Conservation (phyloP, 2,329 filamentous ascomycete genomes). For the Hymenoscyphus linearis region DNA sequence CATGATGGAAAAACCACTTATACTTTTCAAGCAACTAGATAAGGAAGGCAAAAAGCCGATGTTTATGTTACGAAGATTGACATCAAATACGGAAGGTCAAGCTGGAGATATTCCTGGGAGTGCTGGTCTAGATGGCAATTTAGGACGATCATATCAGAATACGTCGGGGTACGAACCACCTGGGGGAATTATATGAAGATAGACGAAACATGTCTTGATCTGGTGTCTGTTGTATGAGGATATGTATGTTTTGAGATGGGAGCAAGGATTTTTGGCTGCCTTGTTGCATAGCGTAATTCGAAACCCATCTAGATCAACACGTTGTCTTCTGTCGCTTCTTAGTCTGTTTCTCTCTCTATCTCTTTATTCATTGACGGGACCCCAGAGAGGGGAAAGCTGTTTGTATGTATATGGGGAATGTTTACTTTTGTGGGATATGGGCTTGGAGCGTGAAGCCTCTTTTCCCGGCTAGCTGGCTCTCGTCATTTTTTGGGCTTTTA, state of each 20-base stretch:
- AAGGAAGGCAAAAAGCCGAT: conserved; percentile 97
- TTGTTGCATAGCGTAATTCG: conserved; percentile 18
- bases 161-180: conserved; percentile 27
- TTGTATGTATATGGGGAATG: conserved; percentile 6
- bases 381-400: neutral
- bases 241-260: conserved; percentile 1
- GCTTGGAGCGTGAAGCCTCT: too few relatives aligned
- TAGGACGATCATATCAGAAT: conserved; percentile 14
- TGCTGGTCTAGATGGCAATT: conserved; percentile 24
- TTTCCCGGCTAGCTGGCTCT: neutral
- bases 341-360: neutral
- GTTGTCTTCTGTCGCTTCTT: conserved; percentile 3
- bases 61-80: conserved; percentile 78
- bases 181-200: conserved; percentile 30
- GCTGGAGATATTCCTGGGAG: conserved; percentile 38
- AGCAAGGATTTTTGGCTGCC: conserved; percentile 10
- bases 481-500: neutral
- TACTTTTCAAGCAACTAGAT: conserved; percentile 94
- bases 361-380: neutral
- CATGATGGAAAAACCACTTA: conserved; percentile 87
- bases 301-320: conserved; percentile 6
- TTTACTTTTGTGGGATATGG: neutral
- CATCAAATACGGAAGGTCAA: conserved; percentile 34
- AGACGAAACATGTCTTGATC: neutral
- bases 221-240: conserved; percentile 7